Base-by-base conservation (phyloP, 164 flowering plant species). In the Sextonia rubra region DNA sequence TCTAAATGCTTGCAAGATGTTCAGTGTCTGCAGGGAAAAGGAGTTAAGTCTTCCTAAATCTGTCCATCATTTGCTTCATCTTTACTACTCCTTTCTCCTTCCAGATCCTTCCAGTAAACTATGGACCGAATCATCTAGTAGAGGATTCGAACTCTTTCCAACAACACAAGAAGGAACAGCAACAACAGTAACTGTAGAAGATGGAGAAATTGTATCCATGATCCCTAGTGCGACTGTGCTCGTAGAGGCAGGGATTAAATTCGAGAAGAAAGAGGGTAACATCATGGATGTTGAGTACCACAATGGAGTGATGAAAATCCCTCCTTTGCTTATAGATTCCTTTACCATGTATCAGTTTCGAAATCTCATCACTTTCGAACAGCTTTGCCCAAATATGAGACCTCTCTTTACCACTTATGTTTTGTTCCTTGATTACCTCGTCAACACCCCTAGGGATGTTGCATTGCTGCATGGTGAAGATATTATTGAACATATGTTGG, bases 361-460 rank as follows among this genome's bases (percentile, higher is more conserved):
- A 11, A 88, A 88, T 73, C 85, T 84, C 3, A 82, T 88, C 11
- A 88, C 89, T 0, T 88, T 77, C 30, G 91, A 88, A 74, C 75
- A 87, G 4, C 77, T 75, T 68, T 85, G 86, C 58, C 86, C 77
- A 0, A 83, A 84, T 26, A 83, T 78, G 0, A 86, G 85, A n/a
- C 80, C 76, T 7, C 83, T 82, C 62, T 79, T 86, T 48, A 81
- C 89, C 0, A 74, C 85, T 0, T 88, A 81, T 68, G 73, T 84
- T 0, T 80, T 82, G 60, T 85, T 88, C 79, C 86, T 88, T 87
- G 88, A 88, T 75, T 80, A 83, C 74, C 76, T 88, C 55, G 80
- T 88, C 24, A 88, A 85, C 72, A 77, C 75, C 9, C 80, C 77
- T 0, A 79, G 55, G 72, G 91, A 85, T 37, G 87, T 88, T 14